Conservation (phyloP, 2,329 filamentous ascomycete species). For the Xylariaceae sp. region DNA sequence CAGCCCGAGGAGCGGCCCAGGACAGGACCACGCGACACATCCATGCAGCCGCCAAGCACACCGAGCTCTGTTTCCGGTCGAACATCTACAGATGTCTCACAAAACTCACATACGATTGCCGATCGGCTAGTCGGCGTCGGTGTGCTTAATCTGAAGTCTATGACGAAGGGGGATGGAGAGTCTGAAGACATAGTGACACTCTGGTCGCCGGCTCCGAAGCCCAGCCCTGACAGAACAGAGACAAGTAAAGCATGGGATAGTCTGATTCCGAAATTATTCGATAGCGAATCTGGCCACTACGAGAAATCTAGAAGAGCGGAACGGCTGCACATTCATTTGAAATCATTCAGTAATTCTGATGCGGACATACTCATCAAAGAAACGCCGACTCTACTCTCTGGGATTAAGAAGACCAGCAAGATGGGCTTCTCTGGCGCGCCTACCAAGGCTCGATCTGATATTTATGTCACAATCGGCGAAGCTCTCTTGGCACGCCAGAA, state of each 20-base stretch:
- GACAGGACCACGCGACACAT: conserved; percentile 45
- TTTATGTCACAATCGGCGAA: conserved; percentile 83
- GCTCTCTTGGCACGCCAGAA: conserved; percentile 77
- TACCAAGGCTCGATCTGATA: conserved; percentile 84
- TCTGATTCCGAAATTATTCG: conserved; percentile 69
- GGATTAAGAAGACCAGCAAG: conserved; percentile 76
- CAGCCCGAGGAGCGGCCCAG: conserved; percentile 40
- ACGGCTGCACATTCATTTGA: conserved; percentile 74
- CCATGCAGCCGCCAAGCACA: conserved; percentile 48
- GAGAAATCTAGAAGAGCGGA: conserved; percentile 71
- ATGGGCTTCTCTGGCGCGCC: conserved; percentile 94
- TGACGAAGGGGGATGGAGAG: conserved; percentile 71
- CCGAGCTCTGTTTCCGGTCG: conserved; percentile 49
- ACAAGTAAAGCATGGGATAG: conserved; percentile 68
- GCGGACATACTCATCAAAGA: conserved; percentile 78
- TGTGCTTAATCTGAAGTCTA: conserved; percentile 69
- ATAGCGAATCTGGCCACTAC: conserved; percentile 70
- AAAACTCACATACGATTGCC: conserved; percentile 46
- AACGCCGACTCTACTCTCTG: conserved; percentile 83
- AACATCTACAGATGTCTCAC: conserved; percentile 34
- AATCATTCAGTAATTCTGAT: conserved; percentile 73
- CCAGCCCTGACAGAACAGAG: conserved; percentile 55
- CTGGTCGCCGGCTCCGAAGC: conserved; percentile 64
- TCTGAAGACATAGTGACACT: conserved; percentile 73
- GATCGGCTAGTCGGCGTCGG: conserved; percentile 75